Evolutionary conservation across 148 eudicot genomes (phyloP).

Genomic region (Heliamphora exappendiculata): DNA sequence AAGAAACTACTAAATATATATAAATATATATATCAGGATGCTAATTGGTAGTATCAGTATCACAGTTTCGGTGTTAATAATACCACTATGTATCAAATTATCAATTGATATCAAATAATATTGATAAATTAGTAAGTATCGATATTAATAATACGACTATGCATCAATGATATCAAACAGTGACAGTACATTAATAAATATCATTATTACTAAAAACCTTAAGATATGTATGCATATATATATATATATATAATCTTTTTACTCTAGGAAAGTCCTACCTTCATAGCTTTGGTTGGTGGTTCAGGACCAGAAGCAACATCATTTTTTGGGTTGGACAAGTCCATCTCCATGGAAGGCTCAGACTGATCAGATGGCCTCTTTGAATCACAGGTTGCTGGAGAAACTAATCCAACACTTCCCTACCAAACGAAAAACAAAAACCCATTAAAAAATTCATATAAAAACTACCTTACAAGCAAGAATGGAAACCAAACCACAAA

Average conservation of each 20-base stretch:
- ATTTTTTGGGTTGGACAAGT: conserved; percentile 39
- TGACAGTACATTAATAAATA: no score
- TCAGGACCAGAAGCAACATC: conserved; percentile 18
- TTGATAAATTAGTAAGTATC: no score
- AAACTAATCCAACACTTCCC: conserved; percentile 36
- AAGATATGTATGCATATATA: no score
- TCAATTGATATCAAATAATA: no score
- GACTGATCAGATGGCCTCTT: conserved; percentile 50
- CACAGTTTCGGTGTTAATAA: no score
- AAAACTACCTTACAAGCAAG: neutral
- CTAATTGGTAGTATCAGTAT: no score
- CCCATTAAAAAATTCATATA: neutral
- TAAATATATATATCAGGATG: neutral
- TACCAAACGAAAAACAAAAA: conserved; percentile 32
- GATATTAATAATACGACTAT: no score
- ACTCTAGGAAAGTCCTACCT: conserved; percentile 48
- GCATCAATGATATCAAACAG: no score
- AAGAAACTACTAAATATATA: neutral
- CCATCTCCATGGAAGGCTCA: no score
- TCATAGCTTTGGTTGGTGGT: conserved; percentile 54
- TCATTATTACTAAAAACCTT: no score
- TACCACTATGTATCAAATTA: no score
- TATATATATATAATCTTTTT: no score
- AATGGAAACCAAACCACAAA: neutral
- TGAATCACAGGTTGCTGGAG: conserved; percentile 34